Conservation (phyloP, 257 asterid genomes). For the Capsicum baccatum region DNA sequence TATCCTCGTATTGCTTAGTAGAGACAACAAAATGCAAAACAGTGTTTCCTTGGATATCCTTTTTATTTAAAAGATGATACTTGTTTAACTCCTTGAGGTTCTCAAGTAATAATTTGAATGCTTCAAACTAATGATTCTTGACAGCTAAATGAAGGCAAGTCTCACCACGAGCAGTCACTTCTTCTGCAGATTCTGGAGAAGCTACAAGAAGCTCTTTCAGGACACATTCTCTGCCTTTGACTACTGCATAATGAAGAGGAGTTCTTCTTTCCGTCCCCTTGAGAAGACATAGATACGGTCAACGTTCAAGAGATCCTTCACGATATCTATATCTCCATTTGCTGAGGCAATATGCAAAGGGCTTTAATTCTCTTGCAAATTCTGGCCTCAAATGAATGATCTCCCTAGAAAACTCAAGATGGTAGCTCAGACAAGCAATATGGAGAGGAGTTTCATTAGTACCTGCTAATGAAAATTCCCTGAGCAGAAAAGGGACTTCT, state of each 20-base stretch:
- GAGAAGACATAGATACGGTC: slow-evolving; percentile 40
- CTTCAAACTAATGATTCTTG: slow-evolving; percentile 37
- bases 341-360: slow-evolving; percentile 48
- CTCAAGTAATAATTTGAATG: slow-evolving; percentile 28
- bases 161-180: slow-evolving; percentile 46
- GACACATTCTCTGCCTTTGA: slow-evolving; percentile 40
- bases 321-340: slow-evolving; percentile 43
- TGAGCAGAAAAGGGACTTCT: too few relatives aligned
- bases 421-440: not conserved
- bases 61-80: slow-evolving; percentile 35
- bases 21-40: too few relatives aligned
- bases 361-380: slow-evolving; percentile 27
- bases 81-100: slow-evolving; percentile 31
- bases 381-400: not conserved
- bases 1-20: too few relatives aligned
- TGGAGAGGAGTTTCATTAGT: not conserved
- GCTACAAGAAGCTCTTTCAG: slow-evolving; percentile 33
- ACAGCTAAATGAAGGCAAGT: slow-evolving; percentile 48
- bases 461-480: not conserved
- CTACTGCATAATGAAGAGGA: slow-evolving; percentile 50
- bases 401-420: slow-evolving; percentile 11
- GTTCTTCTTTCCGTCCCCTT: slow-evolving; percentile 47
- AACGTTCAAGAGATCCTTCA: slow-evolving; percentile 37
- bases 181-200: slow-evolving; percentile 31
- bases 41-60: slow-evolving; percentile 32